These are phyloP conservation scores for Kuraishia capsulata DNA, from an alignment of 805 yeast genomes.

Conservation along the genomic window DNA sequence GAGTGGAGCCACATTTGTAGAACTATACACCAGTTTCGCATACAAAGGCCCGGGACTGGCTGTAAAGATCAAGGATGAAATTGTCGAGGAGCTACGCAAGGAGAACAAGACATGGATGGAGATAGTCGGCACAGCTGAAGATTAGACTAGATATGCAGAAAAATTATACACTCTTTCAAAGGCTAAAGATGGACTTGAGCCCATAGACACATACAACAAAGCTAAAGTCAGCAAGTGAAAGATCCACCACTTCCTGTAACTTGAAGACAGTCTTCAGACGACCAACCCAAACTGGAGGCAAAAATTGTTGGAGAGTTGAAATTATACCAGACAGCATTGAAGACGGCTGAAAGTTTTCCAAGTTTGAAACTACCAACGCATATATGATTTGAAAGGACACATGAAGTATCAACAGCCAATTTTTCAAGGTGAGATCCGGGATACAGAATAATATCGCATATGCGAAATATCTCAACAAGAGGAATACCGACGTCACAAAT, in stretches of 20 bases:
- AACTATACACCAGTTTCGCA: conserved; percentile 84
- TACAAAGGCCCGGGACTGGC: conserved; percentile 88
- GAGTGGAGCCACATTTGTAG: conserved; percentile 89
- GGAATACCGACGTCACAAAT: background rate
- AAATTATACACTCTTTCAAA: too few species aligned
- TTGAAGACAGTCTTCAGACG: background rate
- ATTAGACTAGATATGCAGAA: conserved; percentile 7
- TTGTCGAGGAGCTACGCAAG: conserved; percentile 47
- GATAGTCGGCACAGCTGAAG: conserved; percentile 58
- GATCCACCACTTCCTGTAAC: background rate
- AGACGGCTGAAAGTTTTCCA: background rate
- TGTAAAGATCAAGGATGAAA: conserved; percentile 47
- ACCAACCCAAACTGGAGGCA: background rate
- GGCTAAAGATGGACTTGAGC: too few species aligned
- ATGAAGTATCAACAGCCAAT: background rate
- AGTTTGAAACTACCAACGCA: background rate
- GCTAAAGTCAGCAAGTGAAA: background rate
- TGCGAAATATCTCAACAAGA: background rate
- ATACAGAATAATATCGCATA: background rate
- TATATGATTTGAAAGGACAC: background rate
- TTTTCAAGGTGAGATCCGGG: background rate
- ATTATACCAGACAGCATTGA: background rate
- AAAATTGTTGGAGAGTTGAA: background rate
- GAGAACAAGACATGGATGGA: conserved; percentile 83
- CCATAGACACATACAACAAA: background rate